Evolutionary conservation across 148 eudicot genomes (phyloP).

Genomic region (Camellia lanceoleosa): DNA sequence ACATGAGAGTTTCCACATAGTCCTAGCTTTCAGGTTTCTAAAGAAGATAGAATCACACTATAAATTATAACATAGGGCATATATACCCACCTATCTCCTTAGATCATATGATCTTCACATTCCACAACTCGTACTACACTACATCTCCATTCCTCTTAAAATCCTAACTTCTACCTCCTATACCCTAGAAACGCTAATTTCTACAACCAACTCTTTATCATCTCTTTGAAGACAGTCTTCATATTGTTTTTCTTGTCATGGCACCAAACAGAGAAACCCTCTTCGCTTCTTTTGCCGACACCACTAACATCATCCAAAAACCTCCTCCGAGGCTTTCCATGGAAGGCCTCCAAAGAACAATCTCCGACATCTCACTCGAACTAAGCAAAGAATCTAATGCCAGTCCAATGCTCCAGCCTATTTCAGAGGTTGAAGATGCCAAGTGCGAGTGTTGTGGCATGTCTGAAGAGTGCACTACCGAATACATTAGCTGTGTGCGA

Average conservation of each 20-base stretch:
- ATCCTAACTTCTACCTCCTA: not conserved
- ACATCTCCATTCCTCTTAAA: not conserved
- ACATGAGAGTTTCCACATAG: not conserved
- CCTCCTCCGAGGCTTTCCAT: constrained; percentile 20
- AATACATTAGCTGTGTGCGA: constrained; percentile 40
- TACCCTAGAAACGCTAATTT: not conserved
- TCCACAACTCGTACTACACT: not conserved
- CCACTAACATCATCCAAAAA: not conserved
- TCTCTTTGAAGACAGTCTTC: not conserved
- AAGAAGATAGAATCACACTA: not conserved
- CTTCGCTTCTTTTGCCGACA: not conserved
- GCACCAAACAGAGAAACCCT: not conserved
- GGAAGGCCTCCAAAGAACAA: constrained; percentile 43
- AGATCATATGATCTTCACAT: not conserved
- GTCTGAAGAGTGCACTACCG: constrained; percentile 62
- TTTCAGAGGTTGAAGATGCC: constrained; percentile 56
- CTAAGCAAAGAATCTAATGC: constrained; percentile 15
- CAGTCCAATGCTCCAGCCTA: constrained; percentile 22
- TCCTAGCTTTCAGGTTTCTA: not conserved
- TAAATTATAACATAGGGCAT: not conserved
- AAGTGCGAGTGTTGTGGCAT: constrained; percentile 82
- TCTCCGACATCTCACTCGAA: constrained; percentile 39
- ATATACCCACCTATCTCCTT: not conserved
- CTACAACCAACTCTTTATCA: not conserved
- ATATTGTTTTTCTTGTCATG: not conserved